Conservation (phyloP, 2,329 filamentous ascomycete genomes). For the Stenocarpella maydis region DNA sequence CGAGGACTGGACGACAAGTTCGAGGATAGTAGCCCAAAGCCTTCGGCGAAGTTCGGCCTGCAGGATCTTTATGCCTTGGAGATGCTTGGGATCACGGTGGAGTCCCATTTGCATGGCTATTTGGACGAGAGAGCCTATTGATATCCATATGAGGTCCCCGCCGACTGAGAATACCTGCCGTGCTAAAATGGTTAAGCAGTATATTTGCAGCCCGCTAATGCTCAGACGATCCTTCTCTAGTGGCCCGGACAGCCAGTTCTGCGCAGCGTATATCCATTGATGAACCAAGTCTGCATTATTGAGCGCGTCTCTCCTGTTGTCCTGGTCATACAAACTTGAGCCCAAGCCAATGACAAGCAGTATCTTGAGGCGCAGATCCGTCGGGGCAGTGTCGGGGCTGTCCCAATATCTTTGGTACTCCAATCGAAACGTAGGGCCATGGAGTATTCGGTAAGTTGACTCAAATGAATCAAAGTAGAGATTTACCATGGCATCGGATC, state of each 20-base stretch:
- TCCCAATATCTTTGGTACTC: constrained; percentile 60
- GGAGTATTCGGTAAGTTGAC: constrained; percentile 59
- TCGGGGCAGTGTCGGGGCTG: constrained; percentile 39
- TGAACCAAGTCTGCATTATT: background rate
- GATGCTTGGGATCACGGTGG: constrained; percentile 51
- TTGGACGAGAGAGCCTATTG: constrained; percentile 50
- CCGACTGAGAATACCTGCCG: constrained; percentile 52
- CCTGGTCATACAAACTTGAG: constrained; percentile 44
- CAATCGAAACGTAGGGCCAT: constrained; percentile 59
- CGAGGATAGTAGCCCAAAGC: constrained; percentile 54
- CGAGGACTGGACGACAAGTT: constrained; percentile 49
- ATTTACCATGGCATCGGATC: constrained; percentile 50
- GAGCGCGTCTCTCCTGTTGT: background rate
- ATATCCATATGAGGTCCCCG: constrained; percentile 52
- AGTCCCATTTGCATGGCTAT: constrained; percentile 55
- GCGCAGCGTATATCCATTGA: constrained; percentile 50
- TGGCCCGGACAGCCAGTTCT: constrained; percentile 52
- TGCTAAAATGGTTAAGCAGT: constrained; percentile 49
- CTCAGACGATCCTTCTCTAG: constrained; percentile 40
- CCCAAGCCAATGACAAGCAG: constrained; percentile 53
- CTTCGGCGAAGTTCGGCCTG: constrained; percentile 51
- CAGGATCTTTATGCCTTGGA: constrained; percentile 46
- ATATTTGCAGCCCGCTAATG: constrained; percentile 49
- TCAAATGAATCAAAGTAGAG: constrained; percentile 62
- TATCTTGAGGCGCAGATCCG: constrained; percentile 45